Base-by-base conservation (phyloP, 352 stramenopile genomes). In the Globisporangium mamillatum region DNA sequence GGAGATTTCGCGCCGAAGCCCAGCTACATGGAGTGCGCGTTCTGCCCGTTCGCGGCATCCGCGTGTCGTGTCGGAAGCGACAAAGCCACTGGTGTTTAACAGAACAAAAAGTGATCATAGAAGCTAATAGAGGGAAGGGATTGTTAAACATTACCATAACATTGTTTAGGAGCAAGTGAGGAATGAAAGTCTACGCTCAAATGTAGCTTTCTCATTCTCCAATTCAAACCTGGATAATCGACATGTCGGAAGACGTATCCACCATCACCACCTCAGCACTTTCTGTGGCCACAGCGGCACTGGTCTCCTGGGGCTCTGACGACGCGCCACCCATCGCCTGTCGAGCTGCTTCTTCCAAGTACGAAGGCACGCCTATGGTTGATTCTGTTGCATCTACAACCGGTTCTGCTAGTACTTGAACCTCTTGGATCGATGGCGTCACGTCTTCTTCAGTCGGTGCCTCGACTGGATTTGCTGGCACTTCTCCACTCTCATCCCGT, bases 31-130 rank as follows among this genome's bases (percentile, higher is more conserved):
- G 80, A 86, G 66, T 94, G 87, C 25, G 72, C 73, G 4, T 92
- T 91, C 69, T 94, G 87, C 73, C 77, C 87, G 36, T 94, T 83
- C 65, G 83, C 81, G 38, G 75, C 67, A 3, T 93, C 83, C 36
- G 86, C 74, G 0, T 89, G 81, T 64, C 80, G 79, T 48, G 75
- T 75, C 22, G 66, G 73, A 8, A 68, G 50, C 1, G 64, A 72
- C 16, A 53, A 56, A 34, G 67, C 57, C 34, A 57, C 44, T 24
- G 56, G 34, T 27, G 34, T 62, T 20, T 64, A 52, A 66, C 16
- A n/a, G 7, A 62, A 12, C 38, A 16, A 38, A 36, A 38, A 57
- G 16, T 0, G 14, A 53, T 18, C 20, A 53, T 27, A 60, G 50
- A 53, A 29, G 18, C 22, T n/a, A 7, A 12, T 20, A 29, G 7